phyloP scores from a whole-genome alignment of 2,329 filamentous ascomycete species.

The Cladophialophora chaetospira region DNA sequence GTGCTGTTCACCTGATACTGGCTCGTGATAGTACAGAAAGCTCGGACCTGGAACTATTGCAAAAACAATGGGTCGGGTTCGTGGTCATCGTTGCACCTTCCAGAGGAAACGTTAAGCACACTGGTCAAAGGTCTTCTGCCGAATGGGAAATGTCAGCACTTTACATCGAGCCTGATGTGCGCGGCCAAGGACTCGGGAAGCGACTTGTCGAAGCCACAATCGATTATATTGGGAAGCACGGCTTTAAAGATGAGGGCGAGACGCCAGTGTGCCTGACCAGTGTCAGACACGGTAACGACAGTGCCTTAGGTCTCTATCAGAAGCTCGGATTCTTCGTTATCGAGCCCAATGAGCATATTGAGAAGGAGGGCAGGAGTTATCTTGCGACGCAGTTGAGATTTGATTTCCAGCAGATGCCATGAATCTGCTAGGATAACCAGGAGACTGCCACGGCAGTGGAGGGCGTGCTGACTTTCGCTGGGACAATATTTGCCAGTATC shows the following conservation, averaged over 20 bases:
- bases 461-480: background rate
- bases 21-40: slow-evolving; percentile 16
- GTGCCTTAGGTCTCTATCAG: slow-evolving; percentile 25
- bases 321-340: slow-evolving; percentile 26
- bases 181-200: slow-evolving; percentile 25
- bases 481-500: background rate
- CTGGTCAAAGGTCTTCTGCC: background rate
- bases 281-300: slow-evolving; percentile 26
- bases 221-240: slow-evolving; percentile 11
- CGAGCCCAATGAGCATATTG: slow-evolving; percentile 13
- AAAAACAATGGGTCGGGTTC: slow-evolving; percentile 38
- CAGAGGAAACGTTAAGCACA: background rate
- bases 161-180: slow-evolving; percentile 18
- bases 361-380: slow-evolving; percentile 25
- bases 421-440: background rate
- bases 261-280: slow-evolving; percentile 8
- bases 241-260: background rate
- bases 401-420: slow-evolving; percentile 7
- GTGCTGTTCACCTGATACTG: slow-evolving; percentile 35
- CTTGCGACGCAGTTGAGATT: slow-evolving; percentile 10
- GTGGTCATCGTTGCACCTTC: slow-evolving; percentile 35
- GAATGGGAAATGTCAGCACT: slow-evolving; percentile 25
- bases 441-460: background rate
- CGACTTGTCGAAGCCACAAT: slow-evolving; percentile 23
- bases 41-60: background rate